phyloP scores from a whole-genome alignment of 2,329 filamentous ascomycete genomes.

The Drechslerella coelobrocha region DNA sequence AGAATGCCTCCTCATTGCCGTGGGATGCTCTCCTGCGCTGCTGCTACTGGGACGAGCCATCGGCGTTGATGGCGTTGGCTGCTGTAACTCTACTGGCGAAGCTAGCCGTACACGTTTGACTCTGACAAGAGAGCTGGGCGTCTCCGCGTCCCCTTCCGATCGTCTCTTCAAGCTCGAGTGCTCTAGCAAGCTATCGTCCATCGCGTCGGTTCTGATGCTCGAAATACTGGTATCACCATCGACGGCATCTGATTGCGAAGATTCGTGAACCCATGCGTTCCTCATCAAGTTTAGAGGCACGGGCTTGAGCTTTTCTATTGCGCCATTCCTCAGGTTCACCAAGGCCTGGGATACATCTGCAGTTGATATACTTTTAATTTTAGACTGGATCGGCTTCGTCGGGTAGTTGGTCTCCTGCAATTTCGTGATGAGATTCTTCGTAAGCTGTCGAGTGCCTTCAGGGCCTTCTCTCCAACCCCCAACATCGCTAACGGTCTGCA shows the following conservation, averaged over 20 bases:
- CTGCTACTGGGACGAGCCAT: background rate
- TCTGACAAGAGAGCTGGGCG: background rate
- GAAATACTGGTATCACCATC: background rate
- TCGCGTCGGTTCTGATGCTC: background rate
- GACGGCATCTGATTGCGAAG: background rate
- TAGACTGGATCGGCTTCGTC: constrained; percentile 30
- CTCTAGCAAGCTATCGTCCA: background rate
- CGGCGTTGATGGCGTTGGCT: background rate
- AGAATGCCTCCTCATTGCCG: background rate
- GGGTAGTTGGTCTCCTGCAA: constrained; percentile 35
- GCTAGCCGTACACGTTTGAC: background rate
- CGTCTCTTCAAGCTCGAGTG: background rate
- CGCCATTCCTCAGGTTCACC: constrained; percentile 18
- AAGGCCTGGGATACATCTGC: constrained; percentile 28
- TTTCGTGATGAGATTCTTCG: constrained; percentile 38
- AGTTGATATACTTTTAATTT: constrained; percentile 29
- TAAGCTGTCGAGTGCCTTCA: constrained; percentile 34
- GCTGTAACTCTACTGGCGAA: background rate
- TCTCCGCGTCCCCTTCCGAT: background rate
- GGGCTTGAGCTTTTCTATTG: constrained; percentile 32
- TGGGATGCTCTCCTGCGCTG: background rate
- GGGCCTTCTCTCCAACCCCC: constrained; percentile 40
- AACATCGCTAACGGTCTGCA: constrained; percentile 25
- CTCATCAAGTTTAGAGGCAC: constrained; percentile 28
- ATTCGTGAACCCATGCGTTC: constrained; percentile 20